Conservation (phyloP, 345 rosid species). For the Gossypioides kirkii region DNA sequence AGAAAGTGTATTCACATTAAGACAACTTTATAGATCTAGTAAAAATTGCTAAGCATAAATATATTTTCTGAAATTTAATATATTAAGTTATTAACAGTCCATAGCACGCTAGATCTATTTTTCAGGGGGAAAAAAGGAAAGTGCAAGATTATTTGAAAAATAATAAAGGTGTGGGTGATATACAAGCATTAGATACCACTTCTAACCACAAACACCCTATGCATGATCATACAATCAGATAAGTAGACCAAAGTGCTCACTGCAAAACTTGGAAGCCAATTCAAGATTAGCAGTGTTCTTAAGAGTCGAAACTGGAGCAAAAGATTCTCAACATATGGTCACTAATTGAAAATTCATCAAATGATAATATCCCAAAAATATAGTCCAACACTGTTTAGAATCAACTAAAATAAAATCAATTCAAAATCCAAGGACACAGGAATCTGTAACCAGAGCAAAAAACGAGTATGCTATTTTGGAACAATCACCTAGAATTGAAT, state of each 20-base stretch:
- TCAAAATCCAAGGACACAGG: background rate
- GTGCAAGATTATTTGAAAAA: background rate
- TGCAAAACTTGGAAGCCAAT: background rate
- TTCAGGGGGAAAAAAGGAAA: background rate
- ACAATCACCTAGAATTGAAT: constrained; percentile 58
- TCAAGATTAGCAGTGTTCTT: background rate
- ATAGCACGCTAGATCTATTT: background rate
- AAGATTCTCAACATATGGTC: background rate
- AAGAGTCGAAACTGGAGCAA: background rate
- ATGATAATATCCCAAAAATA: background rate
- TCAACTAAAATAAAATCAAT: background rate
- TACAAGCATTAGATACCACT: background rate
- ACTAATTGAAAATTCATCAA: background rate
- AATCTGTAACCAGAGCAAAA: constrained; percentile 9
- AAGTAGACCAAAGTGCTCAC: background rate
- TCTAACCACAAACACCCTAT: background rate
- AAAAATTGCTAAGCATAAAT: background rate
- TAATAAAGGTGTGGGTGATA: background rate
- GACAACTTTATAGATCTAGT: background rate
- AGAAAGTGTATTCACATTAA: background rate
- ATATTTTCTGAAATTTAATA: background rate
- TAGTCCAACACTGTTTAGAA: background rate
- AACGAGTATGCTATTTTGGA: background rate
- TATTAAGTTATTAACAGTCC: background rate
- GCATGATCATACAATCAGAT: background rate